Base-by-base conservation (phyloP, 192 early-diverging fungal genomes). In the Jimgerdemannia flammicorona region DNA sequence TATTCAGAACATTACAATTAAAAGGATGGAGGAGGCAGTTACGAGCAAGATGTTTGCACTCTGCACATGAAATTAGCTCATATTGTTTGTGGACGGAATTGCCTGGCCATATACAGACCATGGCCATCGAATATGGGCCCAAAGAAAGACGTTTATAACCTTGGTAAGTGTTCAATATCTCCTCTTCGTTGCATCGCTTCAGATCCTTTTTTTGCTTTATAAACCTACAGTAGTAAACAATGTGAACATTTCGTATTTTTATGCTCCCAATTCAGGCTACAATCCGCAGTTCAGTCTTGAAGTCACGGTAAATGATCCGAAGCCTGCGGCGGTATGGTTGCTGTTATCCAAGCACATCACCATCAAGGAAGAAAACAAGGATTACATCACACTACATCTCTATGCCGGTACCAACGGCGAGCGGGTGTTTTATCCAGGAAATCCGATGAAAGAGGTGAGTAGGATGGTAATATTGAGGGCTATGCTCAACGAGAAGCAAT, bases 381-480 rank as follows among this genome's bases (percentile, higher is more conserved):
- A 98, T 76, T 96, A 90, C 76, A 95, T 98, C 43, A 93, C 96
- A 4, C 75, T 96, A 40, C 93, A 96, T 81, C 85, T 98, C 6
- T 98, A 92, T 80, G 90, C 90, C 74, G 81, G 84, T 69, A 90
- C 89, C 67, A 76, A 86, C 70, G 88, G 93, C 3, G 79, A 88
- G 17, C 85, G 88, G 49, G 79, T 92, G 6, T 92, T 91, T 79
- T 92, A 92, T 77, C 91, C 91, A 39, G 87, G 86, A 0, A 79
- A 84, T 8, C 87, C 92, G 9, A 79, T 75, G 54, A 80, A 78
- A 69, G 69, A 81, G 70, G 79, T 78, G 80, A 74, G 41, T 81
- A 77, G 40, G 72, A 74, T 40, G 74, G 78, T 39, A 78, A 79
- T 63, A 78, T 77, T 4, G 44, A 78, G 65, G 78, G n/a, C n/a